Conservation (phyloP, 208 protist genomes). For the Sergeia podlipaevii region DNA sequence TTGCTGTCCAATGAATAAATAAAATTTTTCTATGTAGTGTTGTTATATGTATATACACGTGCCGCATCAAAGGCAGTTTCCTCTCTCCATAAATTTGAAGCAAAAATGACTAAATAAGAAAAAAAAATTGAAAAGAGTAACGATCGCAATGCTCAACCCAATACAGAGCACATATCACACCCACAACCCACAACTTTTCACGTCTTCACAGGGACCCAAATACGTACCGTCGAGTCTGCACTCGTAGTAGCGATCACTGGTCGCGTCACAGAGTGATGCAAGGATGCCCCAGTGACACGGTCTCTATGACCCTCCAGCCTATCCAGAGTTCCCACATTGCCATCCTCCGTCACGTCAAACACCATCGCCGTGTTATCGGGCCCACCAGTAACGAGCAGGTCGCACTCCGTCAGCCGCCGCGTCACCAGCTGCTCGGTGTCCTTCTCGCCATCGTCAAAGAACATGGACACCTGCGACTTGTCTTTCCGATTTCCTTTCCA, state of each 20-base stretch:
- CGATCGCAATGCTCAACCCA: not conserved
- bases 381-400: constrained; percentile 70
- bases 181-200: constrained; percentile 17
- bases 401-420: constrained; percentile 73
- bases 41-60: too few species aligned
- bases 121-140: constrained; percentile 12
- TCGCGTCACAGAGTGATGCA: constrained; percentile 52
- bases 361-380: constrained; percentile 73
- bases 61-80: too few species aligned
- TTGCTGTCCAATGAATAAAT: too few species aligned
- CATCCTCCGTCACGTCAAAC: constrained; percentile 79
- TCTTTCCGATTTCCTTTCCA: constrained; percentile 60
- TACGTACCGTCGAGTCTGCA: constrained; percentile 76
- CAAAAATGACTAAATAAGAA: constrained; percentile 2
- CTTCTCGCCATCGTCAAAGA: constrained; percentile 85
- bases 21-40: too few species aligned
- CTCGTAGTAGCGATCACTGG: constrained; percentile 86
- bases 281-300: constrained; percentile 64
- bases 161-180: constrained; percentile 1
- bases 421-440: constrained; percentile 41
- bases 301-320: constrained; percentile 81
- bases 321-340: constrained; percentile 48
- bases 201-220: constrained; percentile 77
- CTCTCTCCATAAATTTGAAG: too few species aligned
- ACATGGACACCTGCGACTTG: constrained; percentile 58